Conservation (phyloP, 1,139 yeast genomes). For the Debaryomycetaceae sp. region DNA sequence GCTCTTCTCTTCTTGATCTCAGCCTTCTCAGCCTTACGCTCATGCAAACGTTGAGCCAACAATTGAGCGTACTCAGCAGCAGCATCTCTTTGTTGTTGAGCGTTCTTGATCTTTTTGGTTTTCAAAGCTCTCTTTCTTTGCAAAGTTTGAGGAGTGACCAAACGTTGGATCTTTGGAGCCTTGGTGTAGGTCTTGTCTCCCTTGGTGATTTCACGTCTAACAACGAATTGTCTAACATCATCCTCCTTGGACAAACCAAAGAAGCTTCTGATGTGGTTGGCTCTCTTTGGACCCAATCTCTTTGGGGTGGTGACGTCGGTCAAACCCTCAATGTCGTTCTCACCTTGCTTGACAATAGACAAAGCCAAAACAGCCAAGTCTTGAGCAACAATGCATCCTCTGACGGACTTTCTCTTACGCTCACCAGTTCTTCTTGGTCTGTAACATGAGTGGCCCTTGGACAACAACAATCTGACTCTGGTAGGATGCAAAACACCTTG, state of each 20-base stretch:
- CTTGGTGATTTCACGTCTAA: slow-evolving; percentile 97
- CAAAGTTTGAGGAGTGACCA: slow-evolving; percentile 97
- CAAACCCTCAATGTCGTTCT: slow-evolving; percentile 89
- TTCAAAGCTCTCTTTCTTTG: slow-evolving; percentile 99
- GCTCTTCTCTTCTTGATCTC: slow-evolving; percentile 99
- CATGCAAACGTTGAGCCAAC: slow-evolving; percentile 97
- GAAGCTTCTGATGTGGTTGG: slow-evolving; percentile 99
- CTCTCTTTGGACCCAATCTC: slow-evolving; percentile 99
- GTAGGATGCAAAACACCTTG: slow-evolving; percentile 99
- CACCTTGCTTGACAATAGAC: slow-evolving; percentile 97
- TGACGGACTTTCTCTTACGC: slow-evolving; percentile 99
- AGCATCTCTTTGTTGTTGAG: slow-evolving; percentile 99
- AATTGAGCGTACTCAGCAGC: slow-evolving; percentile 99
- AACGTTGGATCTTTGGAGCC: slow-evolving; percentile 99
- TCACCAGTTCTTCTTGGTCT: slow-evolving; percentile 99
- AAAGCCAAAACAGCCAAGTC: slow-evolving; percentile 95
- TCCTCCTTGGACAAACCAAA: slow-evolving; percentile 97
- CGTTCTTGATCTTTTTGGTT: slow-evolving; percentile 91
- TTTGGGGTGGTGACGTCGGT: slow-evolving; percentile 94
- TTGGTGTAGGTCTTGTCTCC: slow-evolving; percentile 98
- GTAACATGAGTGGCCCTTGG: slow-evolving; percentile 98
- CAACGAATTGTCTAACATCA: slow-evolving; percentile 91
- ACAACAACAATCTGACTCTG: slow-evolving; percentile 94
- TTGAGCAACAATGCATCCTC: slow-evolving; percentile 98
- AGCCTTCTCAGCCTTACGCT: slow-evolving; percentile 97